phyloP scores from a whole-genome alignment of 2,329 filamentous ascomycete species.

The Ceratocystis huliohia region DNA sequence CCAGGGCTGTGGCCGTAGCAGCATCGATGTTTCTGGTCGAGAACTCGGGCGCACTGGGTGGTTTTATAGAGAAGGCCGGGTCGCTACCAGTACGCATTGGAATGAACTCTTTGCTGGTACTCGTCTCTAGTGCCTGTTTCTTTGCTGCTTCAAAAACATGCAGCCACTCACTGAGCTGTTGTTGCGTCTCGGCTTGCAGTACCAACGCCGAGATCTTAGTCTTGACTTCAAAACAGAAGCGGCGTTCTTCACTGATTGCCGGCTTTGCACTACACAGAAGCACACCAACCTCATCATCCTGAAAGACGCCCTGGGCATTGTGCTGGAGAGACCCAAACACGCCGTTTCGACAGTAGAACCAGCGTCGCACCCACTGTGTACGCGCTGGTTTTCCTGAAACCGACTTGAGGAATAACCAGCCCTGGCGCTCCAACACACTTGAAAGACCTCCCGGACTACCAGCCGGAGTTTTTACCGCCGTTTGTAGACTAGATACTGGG shows the following conservation, averaged over 20 bases:
- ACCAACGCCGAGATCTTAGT: conserved; percentile 86
- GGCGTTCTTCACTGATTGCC: conserved; percentile 78
- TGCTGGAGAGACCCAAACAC: conserved; percentile 93
- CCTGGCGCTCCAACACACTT: conserved; percentile 68
- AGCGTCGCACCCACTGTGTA: conserved; percentile 78
- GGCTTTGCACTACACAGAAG: conserved; percentile 86
- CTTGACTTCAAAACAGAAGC: conserved; percentile 97
- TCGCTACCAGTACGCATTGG: conserved; percentile 41
- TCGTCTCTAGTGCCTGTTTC: conserved; percentile 73
- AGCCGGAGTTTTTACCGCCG: conserved; percentile 24
- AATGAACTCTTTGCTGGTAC: conserved; percentile 39
- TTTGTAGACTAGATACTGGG: conserved; percentile 41
- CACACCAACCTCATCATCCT: conserved; percentile 92
- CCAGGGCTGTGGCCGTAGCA: conserved; percentile 35
- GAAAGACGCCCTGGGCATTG: conserved; percentile 72
- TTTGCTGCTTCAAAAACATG: conserved; percentile 89
- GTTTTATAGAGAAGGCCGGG: conserved; percentile 83
- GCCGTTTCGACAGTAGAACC: conserved; percentile 92
- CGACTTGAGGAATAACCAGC: conserved; percentile 78
- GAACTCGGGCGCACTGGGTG: conserved; percentile 79
- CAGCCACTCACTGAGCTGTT: conserved; percentile 88
- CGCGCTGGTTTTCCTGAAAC: conserved; percentile 78
- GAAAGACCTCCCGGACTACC: conserved; percentile 25
- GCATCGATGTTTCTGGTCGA: conserved; percentile 65
- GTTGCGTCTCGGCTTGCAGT: conserved; percentile 84